A percentile compares a stretch with the other conserved stretches of the same genome.
Evolutionary conservation across 2,329 filamentous ascomycete genomes (phyloP).

Genomic region (Aspergillus vadensis): DNA sequence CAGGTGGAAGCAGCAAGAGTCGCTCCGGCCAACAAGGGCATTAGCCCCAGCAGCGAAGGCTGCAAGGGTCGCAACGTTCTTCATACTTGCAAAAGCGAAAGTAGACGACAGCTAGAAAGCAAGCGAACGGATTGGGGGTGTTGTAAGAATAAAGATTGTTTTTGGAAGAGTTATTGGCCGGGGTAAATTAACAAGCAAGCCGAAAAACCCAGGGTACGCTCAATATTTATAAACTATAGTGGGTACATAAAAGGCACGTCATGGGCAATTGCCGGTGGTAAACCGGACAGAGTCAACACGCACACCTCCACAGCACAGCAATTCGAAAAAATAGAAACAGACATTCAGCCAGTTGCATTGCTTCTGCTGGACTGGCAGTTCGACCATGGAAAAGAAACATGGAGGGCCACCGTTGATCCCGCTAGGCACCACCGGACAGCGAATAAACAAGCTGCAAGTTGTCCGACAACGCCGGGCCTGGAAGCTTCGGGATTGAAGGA

Average conservation of each 20-base stretch:
- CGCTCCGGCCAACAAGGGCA: constrained; percentile 42
- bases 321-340: constrained; percentile 23
- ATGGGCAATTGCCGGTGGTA: constrained; percentile 13
- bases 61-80: constrained; percentile 40
- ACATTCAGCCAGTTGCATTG: constrained; percentile 16
- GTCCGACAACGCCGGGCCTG: constrained; percentile 20
- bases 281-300: constrained; percentile 11
- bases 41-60: constrained; percentile 46
- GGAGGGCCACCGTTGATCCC: constrained; percentile 16
- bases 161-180: background rate
- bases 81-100: constrained; percentile 35
- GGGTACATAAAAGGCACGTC: constrained; percentile 18
- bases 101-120: constrained; percentile 8
- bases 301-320: constrained; percentile 11
- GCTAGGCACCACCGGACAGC: constrained; percentile 9
- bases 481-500: constrained; percentile 15
- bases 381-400: constrained; percentile 19
- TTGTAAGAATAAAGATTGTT: constrained; percentile 6
- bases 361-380: constrained; percentile 8
- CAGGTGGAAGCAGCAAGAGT: constrained; percentile 57
- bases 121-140: constrained; percentile 17
- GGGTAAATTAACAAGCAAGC: background rate
- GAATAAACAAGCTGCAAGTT: constrained; percentile 16
- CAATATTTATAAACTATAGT: constrained; percentile 27
- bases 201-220: constrained; percentile 3